Base-by-base conservation (phyloP, 805 yeast species). In the Metschnikowia similis region DNA sequence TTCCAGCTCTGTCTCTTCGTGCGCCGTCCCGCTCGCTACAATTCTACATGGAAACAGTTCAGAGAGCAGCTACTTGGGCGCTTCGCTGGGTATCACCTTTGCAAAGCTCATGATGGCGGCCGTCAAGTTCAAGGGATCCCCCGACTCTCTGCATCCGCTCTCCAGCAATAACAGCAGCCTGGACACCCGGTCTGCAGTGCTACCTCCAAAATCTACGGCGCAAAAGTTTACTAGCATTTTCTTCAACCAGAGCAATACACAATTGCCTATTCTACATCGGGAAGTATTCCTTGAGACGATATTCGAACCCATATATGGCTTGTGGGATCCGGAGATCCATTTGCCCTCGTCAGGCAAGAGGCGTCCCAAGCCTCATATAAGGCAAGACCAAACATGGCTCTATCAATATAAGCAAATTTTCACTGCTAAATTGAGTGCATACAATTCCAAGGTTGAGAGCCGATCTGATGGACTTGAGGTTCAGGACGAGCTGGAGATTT, bases 231-330 rank as follows among this genome's bases (percentile, higher is more conserved):
- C 89, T 8, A 75, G 81, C 35, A 72, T 80, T 2, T 89, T 78
- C 63, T 91, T 91, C 61, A 81, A 86, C 17, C 90, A 86, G 58
- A 80, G 91, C 13, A 90, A 91, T 62, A 74, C 95, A 2, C 96
- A 89, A 64, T 65, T 88, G 28, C 97, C 97, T 0, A 75, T 91
- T 4, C 67, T 90, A 43, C 96, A 91, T 63, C 76, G 96, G 30
- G 96, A 89, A 58, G 80, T 78, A 56, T 90, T 89, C 59, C 65
- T 91, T 39, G 70, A 71, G 42, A 70, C 73, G 28, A 83, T 82
- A 60, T 90, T 87, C 62, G 80, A 81, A 56, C 97, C 96, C 0
- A 75, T 90, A 1, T 90, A 90, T 63, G 97, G 97, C 0, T 66
- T 75, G 4, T 69, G 87, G 51, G 64, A 63, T 45, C 79, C 84